Evolutionary conservation across 192 early-diverging fungal genomes (phyloP), one percentile per base, ranked within the genome.

Genomic region (Umbelopsis sp.): DNA sequence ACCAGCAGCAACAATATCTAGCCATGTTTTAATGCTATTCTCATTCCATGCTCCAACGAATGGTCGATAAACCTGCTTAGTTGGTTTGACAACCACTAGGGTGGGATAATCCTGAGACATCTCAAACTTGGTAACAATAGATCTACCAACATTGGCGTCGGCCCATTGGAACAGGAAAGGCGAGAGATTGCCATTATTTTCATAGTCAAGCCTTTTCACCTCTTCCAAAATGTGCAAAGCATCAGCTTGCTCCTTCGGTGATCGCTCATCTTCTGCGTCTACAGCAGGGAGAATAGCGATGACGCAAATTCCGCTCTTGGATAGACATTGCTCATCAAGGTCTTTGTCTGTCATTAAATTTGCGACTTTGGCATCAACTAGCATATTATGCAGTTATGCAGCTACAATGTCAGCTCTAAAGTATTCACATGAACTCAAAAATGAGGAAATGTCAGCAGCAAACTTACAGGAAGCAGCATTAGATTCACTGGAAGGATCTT

Each of bases 141-240:
- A 66, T 20, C 71, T 49, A 3, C 85, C 82, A n/a, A 77, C 69
- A 20, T 74, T 71, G 8, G 85, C 85, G 58, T 87, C 83, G 51
- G 89, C 86, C 91, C 91, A 92, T 25, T 82, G 71, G n/a, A 85
- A 84, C 35, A 83, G 77, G 25, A 89, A 72, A 15, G 85, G 71
- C 6, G 66, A 51, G 37, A 46, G 20, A 22, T 49, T 67, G 7
- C 49, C 49, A 16, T 72, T 71, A 0, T 58, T 49, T 9, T 80
- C 77, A 30, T 80, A 33, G 0, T 80, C 72, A 11, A 53, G 46
- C 47, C 80, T 76, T 69, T 82, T 85, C 22, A 87, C 71, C 12
- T 69, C 46, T 35, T 73, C 66, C 27, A 88, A 64, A 3, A 80
- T 72, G 20, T 70, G 67, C 30, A 85, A 46, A 23, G 84, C 80